Percentiles rank a stretch among this genome's conserved stretches.
These are phyloP conservation scores for Chloromonas sp. DNA, from an alignment of 163 green algal species.

Conservation along the genomic window DNA sequence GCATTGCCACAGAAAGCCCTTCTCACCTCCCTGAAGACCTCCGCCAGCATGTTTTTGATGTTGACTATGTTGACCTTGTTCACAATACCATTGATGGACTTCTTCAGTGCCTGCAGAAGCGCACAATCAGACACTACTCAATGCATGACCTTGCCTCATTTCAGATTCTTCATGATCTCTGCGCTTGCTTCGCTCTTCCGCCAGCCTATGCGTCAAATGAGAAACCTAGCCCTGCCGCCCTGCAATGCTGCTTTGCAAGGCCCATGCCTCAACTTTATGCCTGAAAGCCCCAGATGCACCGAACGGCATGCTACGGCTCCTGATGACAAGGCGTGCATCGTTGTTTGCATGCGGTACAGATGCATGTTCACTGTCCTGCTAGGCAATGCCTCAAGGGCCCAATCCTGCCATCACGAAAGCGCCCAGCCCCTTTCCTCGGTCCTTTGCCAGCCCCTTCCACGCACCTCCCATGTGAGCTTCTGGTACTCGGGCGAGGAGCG, in stretches of 20 bases:
- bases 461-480: conserved; percentile 85
- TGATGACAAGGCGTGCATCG: too few species aligned
- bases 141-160: too few species aligned
- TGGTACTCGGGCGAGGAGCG: conserved; percentile 76
- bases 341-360: too few species aligned
- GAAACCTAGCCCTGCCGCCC: neutral
- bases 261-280: too few species aligned
- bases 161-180: neutral
- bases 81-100: conserved; percentile 92
- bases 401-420: too few species aligned
- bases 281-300: too few species aligned
- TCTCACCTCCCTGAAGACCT: conserved; percentile 77
- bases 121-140: conserved; percentile 65
- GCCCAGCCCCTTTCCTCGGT: too few species aligned
- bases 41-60: conserved; percentile 87
- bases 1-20: too few species aligned
- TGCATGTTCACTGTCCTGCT: too few species aligned
- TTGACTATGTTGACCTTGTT: conserved; percentile 95
- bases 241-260: too few species aligned
- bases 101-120: conserved; percentile 74
- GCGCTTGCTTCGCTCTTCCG: neutral
- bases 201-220: neutral
- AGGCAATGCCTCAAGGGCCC: too few species aligned
- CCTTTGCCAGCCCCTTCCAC: neutral
- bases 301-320: too few species aligned